These are phyloP conservation scores for Delitschia confertaspora DNA, from an alignment of 495 filamentous ascomycete species.

Conservation along the genomic window DNA sequence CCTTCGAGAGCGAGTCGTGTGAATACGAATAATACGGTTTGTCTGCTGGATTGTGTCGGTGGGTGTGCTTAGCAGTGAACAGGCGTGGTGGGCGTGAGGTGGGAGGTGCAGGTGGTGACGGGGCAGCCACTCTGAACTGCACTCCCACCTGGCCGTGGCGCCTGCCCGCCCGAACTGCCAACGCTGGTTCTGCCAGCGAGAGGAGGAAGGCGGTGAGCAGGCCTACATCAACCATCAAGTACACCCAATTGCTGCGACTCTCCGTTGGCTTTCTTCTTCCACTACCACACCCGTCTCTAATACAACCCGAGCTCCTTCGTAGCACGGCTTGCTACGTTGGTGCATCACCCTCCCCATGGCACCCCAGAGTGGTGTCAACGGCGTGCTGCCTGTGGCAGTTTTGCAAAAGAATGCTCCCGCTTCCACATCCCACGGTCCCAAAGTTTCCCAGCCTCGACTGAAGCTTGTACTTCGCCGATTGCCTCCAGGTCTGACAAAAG, in stretches of 20 bases:
- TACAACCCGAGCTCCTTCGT: neutral
- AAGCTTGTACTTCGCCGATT: conserved; percentile 82
- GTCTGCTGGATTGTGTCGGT: too few species aligned
- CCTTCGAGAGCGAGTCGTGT: too few species aligned
- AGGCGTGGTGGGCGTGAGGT: neutral
- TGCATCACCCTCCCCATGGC: conserved; percentile 17
- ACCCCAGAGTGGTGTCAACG: conserved; percentile 36
- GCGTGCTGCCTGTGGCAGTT: conserved; percentile 53
- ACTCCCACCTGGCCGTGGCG: conserved; percentile 8
- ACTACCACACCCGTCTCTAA: neutral
- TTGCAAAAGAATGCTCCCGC: conserved; percentile 47
- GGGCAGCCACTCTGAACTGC: neutral
- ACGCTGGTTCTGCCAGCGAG: neutral
- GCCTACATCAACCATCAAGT: neutral
- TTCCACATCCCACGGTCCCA: conserved; percentile 38
- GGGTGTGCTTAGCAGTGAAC: neutral
- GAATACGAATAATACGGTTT: too few species aligned
- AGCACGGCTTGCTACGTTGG: neutral
- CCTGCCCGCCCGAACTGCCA: conserved; percentile 10
- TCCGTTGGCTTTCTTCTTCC: neutral
- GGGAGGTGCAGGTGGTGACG: conserved; percentile 4
- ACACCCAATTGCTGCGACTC: neutral
- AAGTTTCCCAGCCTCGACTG: conserved; percentile 53
- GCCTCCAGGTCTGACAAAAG: conserved; percentile 73
- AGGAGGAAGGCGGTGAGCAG: neutral